Base-by-base conservation (phyloP, 108 stramenopile species). In the Nitzschia sp. region DNA sequence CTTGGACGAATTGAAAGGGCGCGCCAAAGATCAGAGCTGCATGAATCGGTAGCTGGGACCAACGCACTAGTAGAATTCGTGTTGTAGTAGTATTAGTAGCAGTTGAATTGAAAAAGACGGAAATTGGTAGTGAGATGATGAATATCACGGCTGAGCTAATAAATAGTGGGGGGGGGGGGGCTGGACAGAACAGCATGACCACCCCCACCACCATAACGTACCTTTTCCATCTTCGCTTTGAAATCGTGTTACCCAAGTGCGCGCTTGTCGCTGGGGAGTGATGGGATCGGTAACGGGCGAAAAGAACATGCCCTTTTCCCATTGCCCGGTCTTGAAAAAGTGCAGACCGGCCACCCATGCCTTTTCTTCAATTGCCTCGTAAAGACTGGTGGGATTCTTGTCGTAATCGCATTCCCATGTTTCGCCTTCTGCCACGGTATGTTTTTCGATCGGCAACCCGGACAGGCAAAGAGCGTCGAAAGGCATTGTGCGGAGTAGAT, bases 171-270 rank as follows among this genome's bases (percentile, higher is more conserved):
- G n/a, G n/a, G n/a, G n/a, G n/a, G n/a, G n/a, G n/a, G n/a, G n/a
- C n/a, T n/a, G n/a, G n/a, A n/a, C n/a, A n/a, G n/a, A n/a, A n/a
- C n/a, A n/a, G n/a, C n/a, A n/a, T n/a, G n/a, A n/a, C n/a, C n/a
- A n/a, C n/a, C n/a, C n/a, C n/a, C n/a, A n/a, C n/a, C n/a, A n/a
- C n/a, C n/a, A n/a, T n/a, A n/a, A n/a, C n/a, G n/a, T n/a, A n/a
- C n/a, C n/a, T n/a, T n/a, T n/a, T n/a, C 47, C 3, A 38, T 66
- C 70, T 2, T 75, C 61, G 4, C 23, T 21, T 22, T 80, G 73
- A 68, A 61, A 86, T 22, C 89, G 80, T 0, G 80, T 79, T n/a
- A 93, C 88, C 92, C 92, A 93, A 8, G 89, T 93, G 9, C 77
- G 64, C 2, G 80, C 84, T 69, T 93, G 86, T 9, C 78, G 56